Percentiles rank a stretch among this genome's conserved stretches.
These are phyloP conservation scores for Tuber umbilicatum DNA, from an alignment of 495 filamentous ascomycete genomes.

Conservation along the genomic window DNA sequence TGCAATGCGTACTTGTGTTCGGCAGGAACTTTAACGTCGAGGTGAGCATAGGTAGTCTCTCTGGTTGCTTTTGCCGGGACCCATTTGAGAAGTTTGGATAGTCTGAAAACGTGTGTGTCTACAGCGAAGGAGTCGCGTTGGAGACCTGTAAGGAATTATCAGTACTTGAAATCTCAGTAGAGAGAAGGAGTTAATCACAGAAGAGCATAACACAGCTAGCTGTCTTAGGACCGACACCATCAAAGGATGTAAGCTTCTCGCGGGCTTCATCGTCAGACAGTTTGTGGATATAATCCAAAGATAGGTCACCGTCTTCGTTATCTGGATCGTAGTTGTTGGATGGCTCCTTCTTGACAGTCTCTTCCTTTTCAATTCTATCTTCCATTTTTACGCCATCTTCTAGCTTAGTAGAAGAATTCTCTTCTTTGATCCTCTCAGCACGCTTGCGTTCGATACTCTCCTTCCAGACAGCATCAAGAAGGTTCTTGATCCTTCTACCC, in stretches of 20 bases:
- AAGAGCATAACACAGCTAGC: slow-evolving; percentile 79
- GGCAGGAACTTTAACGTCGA: slow-evolving; percentile 74
- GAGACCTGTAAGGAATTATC: slow-evolving; percentile 43
- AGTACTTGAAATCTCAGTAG: not conserved
- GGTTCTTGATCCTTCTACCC: slow-evolving; percentile 68
- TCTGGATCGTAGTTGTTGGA: slow-evolving; percentile 50
- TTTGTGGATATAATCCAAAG: slow-evolving; percentile 70
- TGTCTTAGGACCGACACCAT: slow-evolving; percentile 87
- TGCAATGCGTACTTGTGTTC: slow-evolving; percentile 85
- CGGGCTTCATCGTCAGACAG: slow-evolving; percentile 64
- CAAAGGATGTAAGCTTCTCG: slow-evolving; percentile 63
- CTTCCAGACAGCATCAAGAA: slow-evolving; percentile 70
- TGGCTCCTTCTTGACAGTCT: slow-evolving; percentile 67
- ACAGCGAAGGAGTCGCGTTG: slow-evolving; percentile 73
- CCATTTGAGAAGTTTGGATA: slow-evolving; percentile 83
- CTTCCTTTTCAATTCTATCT: slow-evolving; percentile 47
- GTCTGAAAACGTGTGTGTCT: slow-evolving; percentile 75
- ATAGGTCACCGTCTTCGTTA: slow-evolving; percentile 53
- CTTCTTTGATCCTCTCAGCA: slow-evolving; percentile 29
- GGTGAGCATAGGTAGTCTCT: slow-evolving; percentile 69
- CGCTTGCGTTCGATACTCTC: slow-evolving; percentile 54
- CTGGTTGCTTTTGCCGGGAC: slow-evolving; percentile 59
- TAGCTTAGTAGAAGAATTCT: slow-evolving; percentile 26
- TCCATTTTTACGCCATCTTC: slow-evolving; percentile 44
- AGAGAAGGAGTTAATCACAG: slow-evolving; percentile 44